Conservation (phyloP, 2,329 filamentous ascomycete genomes). For the Didymella pomorum region DNA sequence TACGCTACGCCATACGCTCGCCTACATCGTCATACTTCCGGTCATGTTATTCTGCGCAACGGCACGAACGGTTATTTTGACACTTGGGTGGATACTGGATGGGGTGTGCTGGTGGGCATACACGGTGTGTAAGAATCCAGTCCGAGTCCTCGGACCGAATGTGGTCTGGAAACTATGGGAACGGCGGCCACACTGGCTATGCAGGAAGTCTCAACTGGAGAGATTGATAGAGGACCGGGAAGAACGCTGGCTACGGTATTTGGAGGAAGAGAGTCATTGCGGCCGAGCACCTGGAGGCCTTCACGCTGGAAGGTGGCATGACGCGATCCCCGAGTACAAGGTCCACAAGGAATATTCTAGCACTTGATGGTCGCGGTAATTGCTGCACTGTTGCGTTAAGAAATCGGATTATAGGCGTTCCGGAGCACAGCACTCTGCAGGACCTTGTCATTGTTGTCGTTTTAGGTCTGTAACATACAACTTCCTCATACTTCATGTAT, state of each 20-base stretch:
- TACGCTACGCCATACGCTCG: background rate
- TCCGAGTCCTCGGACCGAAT: background rate
- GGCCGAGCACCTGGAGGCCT: background rate
- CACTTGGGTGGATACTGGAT: background rate
- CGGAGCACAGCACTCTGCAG: too few relatives aligned
- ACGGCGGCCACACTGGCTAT: background rate
- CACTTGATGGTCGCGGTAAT: background rate
- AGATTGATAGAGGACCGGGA: background rate
- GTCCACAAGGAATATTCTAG: too few relatives aligned
- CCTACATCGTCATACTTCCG: background rate
- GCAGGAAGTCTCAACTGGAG: background rate
- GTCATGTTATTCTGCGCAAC: background rate
- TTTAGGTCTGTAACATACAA: slow-evolving; percentile 8
- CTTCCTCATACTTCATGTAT: background rate
- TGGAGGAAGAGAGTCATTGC: background rate
- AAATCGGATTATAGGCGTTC: background rate
- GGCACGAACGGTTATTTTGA: background rate
- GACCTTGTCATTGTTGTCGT: background rate
- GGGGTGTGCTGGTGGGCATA: background rate
- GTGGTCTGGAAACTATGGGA: background rate
- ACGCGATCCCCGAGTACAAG: too few relatives aligned
- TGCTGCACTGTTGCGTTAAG: background rate
- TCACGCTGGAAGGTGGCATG: too few relatives aligned
- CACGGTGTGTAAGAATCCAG: background rate
- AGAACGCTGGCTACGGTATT: background rate